Evolutionary conservation across 2,329 filamentous ascomycete genomes (phyloP).

Genomic region (Penicillium sp.): DNA sequence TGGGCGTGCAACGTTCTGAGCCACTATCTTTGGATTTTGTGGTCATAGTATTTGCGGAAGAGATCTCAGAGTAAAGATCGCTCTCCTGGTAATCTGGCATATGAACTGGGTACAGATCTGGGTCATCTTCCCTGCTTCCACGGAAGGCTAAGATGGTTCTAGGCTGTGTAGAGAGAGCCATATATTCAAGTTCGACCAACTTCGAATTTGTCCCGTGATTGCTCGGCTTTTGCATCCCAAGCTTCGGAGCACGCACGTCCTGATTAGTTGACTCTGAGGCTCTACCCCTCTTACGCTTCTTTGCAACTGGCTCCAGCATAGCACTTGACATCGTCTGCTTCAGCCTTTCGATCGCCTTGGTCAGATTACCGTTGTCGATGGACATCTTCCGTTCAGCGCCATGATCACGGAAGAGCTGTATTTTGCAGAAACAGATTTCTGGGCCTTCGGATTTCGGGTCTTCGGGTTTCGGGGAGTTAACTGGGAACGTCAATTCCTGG

Average conservation of each 20-base stretch:
- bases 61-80: neutral
- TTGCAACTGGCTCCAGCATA: conserved; percentile 59
- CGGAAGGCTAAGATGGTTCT: conserved; percentile 35
- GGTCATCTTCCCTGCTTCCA: conserved; percentile 39
- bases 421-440: conserved; percentile 88
- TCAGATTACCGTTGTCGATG: conserved; percentile 86
- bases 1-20: too few relatives aligned
- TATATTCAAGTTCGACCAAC: conserved; percentile 9
- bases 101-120: conserved; percentile 35
- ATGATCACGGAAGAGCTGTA: conserved; percentile 91
- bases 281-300: conserved; percentile 54
- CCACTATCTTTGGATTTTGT: too few relatives aligned
- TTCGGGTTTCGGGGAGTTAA: conserved; percentile 9
- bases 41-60: neutral
- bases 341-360: conserved; percentile 89
- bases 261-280: conserved; percentile 50
- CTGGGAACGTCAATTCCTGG: conserved; percentile 52
- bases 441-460: conserved; percentile 28
- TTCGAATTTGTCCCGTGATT: neutral
- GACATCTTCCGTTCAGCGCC: conserved; percentile 89
- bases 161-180: conserved; percentile 36
- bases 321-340: conserved; percentile 73
- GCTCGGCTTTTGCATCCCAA: conserved; percentile 23
- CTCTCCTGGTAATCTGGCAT: conserved; percentile 3
- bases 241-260: conserved; percentile 33